Percentiles rank a stretch among this genome's conserved stretches.
phyloP scores from a whole-genome alignment of 805 yeast genomes.

The Sugiyamaella valdiviana region DNA sequence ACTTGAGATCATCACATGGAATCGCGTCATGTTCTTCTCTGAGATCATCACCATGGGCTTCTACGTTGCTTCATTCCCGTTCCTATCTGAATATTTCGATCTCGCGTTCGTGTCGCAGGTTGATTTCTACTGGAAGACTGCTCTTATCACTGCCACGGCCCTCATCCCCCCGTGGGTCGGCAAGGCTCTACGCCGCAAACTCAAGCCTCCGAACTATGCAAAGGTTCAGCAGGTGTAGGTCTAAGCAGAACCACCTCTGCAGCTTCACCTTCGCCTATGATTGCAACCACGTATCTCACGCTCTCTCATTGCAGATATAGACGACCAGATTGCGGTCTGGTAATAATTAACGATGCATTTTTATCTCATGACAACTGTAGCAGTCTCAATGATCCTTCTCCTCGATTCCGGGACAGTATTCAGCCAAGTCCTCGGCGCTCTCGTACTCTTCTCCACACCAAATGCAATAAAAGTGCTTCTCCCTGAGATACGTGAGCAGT shows the following conservation, averaged over 20 bases:
- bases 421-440: slow-evolving; percentile 35
- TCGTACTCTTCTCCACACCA: slow-evolving; percentile 44
- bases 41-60: slow-evolving; percentile 63
- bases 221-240: slow-evolving; percentile 82
- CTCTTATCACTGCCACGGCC: slow-evolving; percentile 59
- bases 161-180: slow-evolving; percentile 86
- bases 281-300: too few species aligned
- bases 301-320: neutral
- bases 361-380: too few species aligned
- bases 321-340: neutral
- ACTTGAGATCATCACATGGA: slow-evolving; percentile 89
- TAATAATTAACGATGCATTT: neutral
- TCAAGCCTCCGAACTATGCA: slow-evolving; percentile 94
- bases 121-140: slow-evolving; percentile 62
- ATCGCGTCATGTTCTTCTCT: slow-evolving; percentile 62
- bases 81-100: slow-evolving; percentile 81
- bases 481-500: slow-evolving; percentile 38
- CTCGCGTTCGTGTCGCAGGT: slow-evolving; percentile 53
- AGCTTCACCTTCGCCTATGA: neutral
- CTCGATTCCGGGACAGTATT: slow-evolving; percentile 45
- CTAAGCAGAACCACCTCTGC: too few species aligned
- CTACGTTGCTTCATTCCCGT: slow-evolving; percentile 73
- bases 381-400: slow-evolving; percentile 42
- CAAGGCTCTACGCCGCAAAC: slow-evolving; percentile 62
- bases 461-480: slow-evolving; percentile 40